Percentiles rank a stretch among this genome's conserved stretches.
phyloP scores from a whole-genome alignment of 495 filamentous ascomycete species.

The Penicillium steckii region DNA sequence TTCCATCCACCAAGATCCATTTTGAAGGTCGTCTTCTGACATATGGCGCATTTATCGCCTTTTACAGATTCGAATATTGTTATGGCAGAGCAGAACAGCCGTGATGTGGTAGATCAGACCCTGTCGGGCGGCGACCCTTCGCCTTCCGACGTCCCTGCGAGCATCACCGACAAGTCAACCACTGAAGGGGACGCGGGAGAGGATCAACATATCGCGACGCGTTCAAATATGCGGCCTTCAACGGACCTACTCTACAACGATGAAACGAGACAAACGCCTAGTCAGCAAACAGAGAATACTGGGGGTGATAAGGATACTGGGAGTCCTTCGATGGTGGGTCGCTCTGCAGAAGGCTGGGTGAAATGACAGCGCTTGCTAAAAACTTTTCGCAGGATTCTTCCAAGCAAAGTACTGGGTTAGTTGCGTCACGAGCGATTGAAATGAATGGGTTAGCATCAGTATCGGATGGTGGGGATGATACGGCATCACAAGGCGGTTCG shows the following conservation, averaged over 20 bases:
- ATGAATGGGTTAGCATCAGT: constrained; percentile 40
- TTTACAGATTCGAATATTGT: constrained; percentile 63
- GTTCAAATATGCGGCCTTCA: constrained; percentile 26
- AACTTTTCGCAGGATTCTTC: constrained; percentile 31
- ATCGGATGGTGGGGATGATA: constrained; percentile 47
- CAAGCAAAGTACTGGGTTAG: constrained; percentile 34
- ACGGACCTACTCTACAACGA: constrained; percentile 24
- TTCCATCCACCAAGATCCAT: constrained; percentile 4
- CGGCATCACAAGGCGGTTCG: constrained; percentile 45
- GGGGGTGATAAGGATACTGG: constrained; percentile 31
- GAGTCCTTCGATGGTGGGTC: constrained; percentile 33
- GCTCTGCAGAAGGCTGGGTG: not conserved
- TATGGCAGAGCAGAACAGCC: constrained; percentile 77
- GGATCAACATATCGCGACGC: constrained; percentile 41
- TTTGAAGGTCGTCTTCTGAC: constrained; percentile 33
- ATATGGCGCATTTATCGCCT: constrained; percentile 29
- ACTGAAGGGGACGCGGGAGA: constrained; percentile 57
- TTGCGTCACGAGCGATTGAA: constrained; percentile 44
- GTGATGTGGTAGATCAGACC: constrained; percentile 78
- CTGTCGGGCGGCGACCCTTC: constrained; percentile 70
- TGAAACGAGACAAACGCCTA: constrained; percentile 21
- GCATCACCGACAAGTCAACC: constrained; percentile 52
- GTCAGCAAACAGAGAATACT: constrained; percentile 18
- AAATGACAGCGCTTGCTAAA: constrained; percentile 26
- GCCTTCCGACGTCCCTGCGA: constrained; percentile 72